Conservation (phyloP, 306 rosid species). For the Cicer arietinum region DNA sequence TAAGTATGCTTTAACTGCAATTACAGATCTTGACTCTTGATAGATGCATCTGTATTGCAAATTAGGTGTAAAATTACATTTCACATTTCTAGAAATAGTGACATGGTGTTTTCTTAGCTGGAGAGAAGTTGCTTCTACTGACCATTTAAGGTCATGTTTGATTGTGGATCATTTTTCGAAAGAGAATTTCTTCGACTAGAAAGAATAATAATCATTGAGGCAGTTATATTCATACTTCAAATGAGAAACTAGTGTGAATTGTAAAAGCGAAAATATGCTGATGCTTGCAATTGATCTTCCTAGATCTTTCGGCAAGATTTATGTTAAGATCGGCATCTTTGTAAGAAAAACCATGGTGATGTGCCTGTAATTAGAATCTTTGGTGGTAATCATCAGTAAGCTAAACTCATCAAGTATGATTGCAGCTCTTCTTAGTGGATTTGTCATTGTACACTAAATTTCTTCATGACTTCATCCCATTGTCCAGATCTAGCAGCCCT, state of each 20-base stretch:
- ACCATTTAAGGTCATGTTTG: constrained; percentile 2
- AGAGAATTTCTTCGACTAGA: background rate
- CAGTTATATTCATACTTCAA: constrained; percentile 14
- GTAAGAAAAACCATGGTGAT: background rate
- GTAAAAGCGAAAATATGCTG: background rate
- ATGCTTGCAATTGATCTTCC: constrained; percentile 27
- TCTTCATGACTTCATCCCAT: no score
- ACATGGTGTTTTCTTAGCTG: constrained; percentile 7
- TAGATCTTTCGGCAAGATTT: background rate
- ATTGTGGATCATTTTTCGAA: constrained; percentile 1
- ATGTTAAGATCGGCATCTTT: constrained; percentile 13
- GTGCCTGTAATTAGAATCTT: constrained; percentile 20
- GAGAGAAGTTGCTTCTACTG: constrained; percentile 16
- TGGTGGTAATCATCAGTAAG: constrained; percentile 19
- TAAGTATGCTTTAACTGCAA: constrained; percentile 58
- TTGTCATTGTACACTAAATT: background rate
- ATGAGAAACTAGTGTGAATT: constrained; percentile 2
- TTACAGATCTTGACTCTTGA: constrained; percentile 26
- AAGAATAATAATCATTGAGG: background rate
- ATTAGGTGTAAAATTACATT: constrained; percentile 19
- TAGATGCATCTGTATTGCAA: constrained; percentile 36
- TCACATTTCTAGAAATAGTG: constrained; percentile 14
- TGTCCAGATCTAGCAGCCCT: constrained; percentile 19
- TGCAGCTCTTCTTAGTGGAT: constrained; percentile 4
- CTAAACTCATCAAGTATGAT: constrained; percentile 5